Base-by-base conservation (phyloP, 2,329 filamentous ascomycete genomes). In the Neopestalotiopsis sp. region DNA sequence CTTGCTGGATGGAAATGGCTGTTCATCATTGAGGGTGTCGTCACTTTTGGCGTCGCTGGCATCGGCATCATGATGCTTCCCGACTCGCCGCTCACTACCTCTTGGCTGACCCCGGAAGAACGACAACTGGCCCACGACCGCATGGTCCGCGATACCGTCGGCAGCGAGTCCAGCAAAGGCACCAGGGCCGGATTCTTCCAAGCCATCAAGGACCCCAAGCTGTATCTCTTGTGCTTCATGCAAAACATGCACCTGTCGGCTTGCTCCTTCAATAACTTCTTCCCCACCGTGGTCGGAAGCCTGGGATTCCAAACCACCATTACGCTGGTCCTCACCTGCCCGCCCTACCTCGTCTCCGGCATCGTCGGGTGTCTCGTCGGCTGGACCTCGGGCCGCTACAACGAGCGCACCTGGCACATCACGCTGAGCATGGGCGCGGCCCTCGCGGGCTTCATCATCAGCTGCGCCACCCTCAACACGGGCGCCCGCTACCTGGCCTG, bases 321-420 rank as follows among this genome's bases (percentile, higher is more conserved):
- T n/a, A 85, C 83, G 0, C 79, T 87, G 4, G 80, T 83, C 1
- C 80, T 87, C 5, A 86, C 83, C 2, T 82, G 81, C 61, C 85
- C 85, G 0, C 85, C 85, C 0, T 59, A 67, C 13, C 38, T 67
- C 4, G 73, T 82, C 40, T 82, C 83, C 0, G 81, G 80, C 2
- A 30, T 67, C 24, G 53, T 67, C 5, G 65, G 65, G 3, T 67
- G 59, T 24, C 14, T 67, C 2, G 65, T 67, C 4, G 65, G 57
- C 1, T 86, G 82, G 80, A 85, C 80, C 62, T 86, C 84, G 2
- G 86, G 85, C 1, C 79, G 80, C 2, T 77, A 83, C 68, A 81
- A 85, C 62, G 84, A 86, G 70, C 80, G 83, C 6, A 86, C 83
- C 0, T 85, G 82, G 82, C 84, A 86, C 66, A 85, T 85, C 64